Percentiles rank a stretch among this genome's conserved stretches.
phyloP scores from a whole-genome alignment of 1,284 basidiomycete species.

The Ceratobasidium papillatum region DNA sequence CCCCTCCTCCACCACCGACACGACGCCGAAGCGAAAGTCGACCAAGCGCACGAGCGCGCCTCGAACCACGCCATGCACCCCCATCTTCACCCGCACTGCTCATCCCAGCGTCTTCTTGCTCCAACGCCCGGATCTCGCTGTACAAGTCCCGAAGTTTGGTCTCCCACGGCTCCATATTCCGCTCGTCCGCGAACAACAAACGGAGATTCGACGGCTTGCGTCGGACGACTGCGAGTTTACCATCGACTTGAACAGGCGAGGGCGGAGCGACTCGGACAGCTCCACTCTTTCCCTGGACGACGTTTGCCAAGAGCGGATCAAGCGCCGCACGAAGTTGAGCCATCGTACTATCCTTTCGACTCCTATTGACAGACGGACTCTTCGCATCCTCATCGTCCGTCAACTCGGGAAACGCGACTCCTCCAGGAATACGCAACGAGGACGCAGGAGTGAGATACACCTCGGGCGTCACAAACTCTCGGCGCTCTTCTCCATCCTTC shows the following conservation, averaged over 20 bases:
- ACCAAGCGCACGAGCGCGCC: slow-evolving; percentile 23
- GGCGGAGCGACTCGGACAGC: not conserved
- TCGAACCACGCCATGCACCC: not conserved
- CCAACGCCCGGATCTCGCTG: slow-evolving; percentile 7
- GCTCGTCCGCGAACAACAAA: slow-evolving; percentile 9
- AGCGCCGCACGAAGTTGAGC: slow-evolving; percentile 27
- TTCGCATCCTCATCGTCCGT: slow-evolving; percentile 16
- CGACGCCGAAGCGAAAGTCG: not conserved
- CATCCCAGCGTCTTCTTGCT: slow-evolving; percentile 26
- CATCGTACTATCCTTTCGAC: slow-evolving; percentile 23
- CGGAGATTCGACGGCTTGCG: slow-evolving; percentile 14
- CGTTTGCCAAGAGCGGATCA: slow-evolving; percentile 13
- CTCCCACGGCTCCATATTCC: slow-evolving; percentile 35
- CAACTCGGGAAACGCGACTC: not conserved
- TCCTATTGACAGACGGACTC: not conserved
- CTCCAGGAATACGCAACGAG: slow-evolving; percentile 13
- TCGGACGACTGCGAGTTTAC: not conserved
- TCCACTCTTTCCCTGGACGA: slow-evolving; percentile 2
- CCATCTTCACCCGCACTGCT: slow-evolving; percentile 17
- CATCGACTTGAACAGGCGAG: not conserved
- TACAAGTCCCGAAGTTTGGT: slow-evolving; percentile 32
- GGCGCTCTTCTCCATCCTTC: not conserved
- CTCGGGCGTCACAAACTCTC: slow-evolving; percentile 19
- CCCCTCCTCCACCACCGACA: not conserved
- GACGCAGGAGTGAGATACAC: slow-evolving; percentile 33